phyloP scores from a whole-genome alignment of 2,329 filamentous ascomycete species.

The Ophiostoma sp. region DNA sequence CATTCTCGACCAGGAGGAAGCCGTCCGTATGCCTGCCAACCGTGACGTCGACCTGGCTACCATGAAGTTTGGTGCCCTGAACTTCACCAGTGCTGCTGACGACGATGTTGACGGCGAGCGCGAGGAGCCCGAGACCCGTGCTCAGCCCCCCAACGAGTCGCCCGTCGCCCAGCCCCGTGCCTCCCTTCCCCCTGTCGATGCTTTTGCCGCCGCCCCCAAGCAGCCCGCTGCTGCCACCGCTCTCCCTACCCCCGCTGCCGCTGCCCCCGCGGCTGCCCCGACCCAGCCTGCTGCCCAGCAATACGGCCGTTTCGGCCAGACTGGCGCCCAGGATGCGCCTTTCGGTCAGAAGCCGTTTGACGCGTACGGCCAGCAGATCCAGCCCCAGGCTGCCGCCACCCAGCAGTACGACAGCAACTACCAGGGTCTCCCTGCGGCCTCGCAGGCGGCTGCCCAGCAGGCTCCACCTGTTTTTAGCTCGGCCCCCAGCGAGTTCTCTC shows the following conservation, averaged over 20 bases:
- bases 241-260: conserved; percentile 40
- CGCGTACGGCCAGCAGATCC: conserved; percentile 72
- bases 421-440: conserved; percentile 30
- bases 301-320: conserved; percentile 61
- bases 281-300: conserved; percentile 39
- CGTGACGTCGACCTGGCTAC: conserved; percentile 88
- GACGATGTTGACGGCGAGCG: conserved; percentile 91
- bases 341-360: conserved; percentile 78
- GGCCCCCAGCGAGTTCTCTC: conserved; percentile 71
- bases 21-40: conserved; percentile 96
- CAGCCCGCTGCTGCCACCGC: conserved; percentile 34
- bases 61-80: conserved; percentile 95
- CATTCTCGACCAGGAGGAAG: conserved; percentile 90
- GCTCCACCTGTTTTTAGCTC: conserved; percentile 65
- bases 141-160: conserved; percentile 88
- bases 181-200: conserved; percentile 71
- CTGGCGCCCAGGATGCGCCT: conserved; percentile 48
- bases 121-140: conserved; percentile 90
- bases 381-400: conserved; percentile 43
- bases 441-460: conserved; percentile 51
- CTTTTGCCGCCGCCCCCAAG: conserved; percentile 50
- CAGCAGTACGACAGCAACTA: conserved; percentile 59
- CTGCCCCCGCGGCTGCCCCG: conserved; percentile 33
- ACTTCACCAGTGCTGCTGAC: conserved; percentile 73
- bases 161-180: conserved; percentile 80